These are phyloP conservation scores for Pythium apleroticum DNA, from an alignment of 352 stramenopile species.

Conservation along the genomic window DNA sequence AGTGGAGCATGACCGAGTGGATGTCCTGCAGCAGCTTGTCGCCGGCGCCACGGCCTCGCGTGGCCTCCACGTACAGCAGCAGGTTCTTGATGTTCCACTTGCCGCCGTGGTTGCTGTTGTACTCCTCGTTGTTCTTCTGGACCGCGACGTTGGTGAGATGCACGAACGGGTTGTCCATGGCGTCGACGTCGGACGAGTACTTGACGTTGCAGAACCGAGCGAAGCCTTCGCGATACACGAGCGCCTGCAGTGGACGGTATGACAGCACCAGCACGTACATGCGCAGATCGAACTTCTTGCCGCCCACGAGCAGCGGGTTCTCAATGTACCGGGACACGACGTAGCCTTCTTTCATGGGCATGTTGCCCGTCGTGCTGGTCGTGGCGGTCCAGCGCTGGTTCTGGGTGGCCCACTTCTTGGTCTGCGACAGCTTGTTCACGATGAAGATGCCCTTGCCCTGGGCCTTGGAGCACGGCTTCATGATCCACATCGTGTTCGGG, in stretches of 20 bases:
- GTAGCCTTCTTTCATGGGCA: constrained; percentile 81
- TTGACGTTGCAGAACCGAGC: constrained; percentile 93
- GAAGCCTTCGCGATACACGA: constrained; percentile 89
- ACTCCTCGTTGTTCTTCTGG: constrained; percentile 91
- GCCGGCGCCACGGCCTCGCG: constrained; percentile 45
- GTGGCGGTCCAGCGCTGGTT: constrained; percentile 65
- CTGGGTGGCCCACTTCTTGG: constrained; percentile 84
- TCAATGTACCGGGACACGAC: constrained; percentile 91
- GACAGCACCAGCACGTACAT: constrained; percentile 93
- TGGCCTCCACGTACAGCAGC: constrained; percentile 82
- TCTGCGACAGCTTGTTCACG: constrained; percentile 92
- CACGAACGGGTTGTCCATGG: constrained; percentile 92
- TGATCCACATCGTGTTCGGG: constrained; percentile 92
- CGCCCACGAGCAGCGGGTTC: constrained; percentile 87
- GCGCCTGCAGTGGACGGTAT: constrained; percentile 79
- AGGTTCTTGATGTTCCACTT: constrained; percentile 91
- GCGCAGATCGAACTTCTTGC: constrained; percentile 93
- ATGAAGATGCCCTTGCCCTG: constrained; percentile 95
- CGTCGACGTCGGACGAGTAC: constrained; percentile 75
- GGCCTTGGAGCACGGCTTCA: constrained; percentile 90
- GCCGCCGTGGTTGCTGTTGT: constrained; percentile 88
- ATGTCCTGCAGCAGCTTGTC: constrained; percentile 69
- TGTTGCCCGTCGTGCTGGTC: constrained; percentile 24
- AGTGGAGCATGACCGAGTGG: constrained; percentile 84
- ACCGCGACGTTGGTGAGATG: constrained; percentile 90